phyloP scores from a whole-genome alignment of 768 basidiomycete species.

The Termitomyces sp. region DNA sequence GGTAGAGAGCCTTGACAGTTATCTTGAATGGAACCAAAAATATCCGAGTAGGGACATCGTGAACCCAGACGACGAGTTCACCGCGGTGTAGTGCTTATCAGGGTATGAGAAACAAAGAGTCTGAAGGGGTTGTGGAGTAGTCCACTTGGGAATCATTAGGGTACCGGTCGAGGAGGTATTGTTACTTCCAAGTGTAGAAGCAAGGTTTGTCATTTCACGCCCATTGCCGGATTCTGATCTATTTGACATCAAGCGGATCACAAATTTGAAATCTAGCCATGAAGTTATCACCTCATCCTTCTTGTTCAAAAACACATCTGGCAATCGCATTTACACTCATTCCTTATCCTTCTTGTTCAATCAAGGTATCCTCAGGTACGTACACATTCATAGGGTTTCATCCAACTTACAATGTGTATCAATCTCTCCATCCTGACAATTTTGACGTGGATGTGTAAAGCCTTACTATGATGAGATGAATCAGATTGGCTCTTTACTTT shows the following conservation, averaged over 20 bases:
- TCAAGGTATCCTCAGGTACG: not conserved
- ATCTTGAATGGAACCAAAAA: not conserved
- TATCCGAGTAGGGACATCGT: not conserved
- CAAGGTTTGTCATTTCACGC: not conserved
- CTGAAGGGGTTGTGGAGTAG: not conserved
- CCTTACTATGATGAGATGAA: not conserved
- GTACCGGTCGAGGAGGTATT: not conserved
- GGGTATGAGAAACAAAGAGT: not conserved
- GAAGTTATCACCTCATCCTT: not conserved
- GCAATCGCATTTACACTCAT: not conserved
- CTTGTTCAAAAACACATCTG: not conserved
- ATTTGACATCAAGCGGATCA: not conserved
- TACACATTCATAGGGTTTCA: not conserved
- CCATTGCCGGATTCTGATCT: not conserved
- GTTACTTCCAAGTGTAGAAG: not conserved
- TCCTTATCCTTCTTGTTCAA: not conserved
- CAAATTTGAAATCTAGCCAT: not conserved
- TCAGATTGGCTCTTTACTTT: not conserved
- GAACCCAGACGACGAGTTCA: not conserved
- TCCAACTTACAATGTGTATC: not conserved
- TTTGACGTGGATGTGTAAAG: not conserved
- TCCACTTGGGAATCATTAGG: not conserved
- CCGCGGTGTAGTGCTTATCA: not conserved
- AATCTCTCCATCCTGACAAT: not conserved
- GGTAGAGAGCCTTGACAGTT: not conserved